Evolutionary conservation across 495 filamentous ascomycete genomes (phyloP).

Genomic region (Aspergillus panamensis): DNA sequence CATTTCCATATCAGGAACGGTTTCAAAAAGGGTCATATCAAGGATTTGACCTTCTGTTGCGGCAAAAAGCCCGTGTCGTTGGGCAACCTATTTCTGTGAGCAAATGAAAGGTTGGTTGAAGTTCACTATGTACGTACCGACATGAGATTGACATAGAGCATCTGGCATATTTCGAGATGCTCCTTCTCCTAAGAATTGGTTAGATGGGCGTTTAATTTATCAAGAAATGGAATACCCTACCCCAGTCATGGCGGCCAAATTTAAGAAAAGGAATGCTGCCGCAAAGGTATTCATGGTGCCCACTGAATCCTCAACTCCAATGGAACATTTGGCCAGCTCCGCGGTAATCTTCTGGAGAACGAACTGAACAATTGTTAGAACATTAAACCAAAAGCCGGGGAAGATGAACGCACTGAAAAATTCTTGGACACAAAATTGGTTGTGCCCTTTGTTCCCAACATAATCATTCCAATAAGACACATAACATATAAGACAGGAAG

Average conservation of each 20-base stretch:
- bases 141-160: conserved; percentile 50
- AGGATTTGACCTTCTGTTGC: conserved; percentile 45
- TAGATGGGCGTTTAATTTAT: not conserved
- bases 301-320: conserved; percentile 34
- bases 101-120: not conserved
- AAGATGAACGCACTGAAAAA: conserved; percentile 36
- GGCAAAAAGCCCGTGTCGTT: conserved; percentile 50
- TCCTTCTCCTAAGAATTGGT: conserved; percentile 39
- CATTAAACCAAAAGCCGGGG: not conserved
- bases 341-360: conserved; percentile 40
- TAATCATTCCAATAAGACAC: conserved; percentile 51
- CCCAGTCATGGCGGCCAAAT: conserved; percentile 48
- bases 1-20: conserved; percentile 44
- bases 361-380: conserved; percentile 27
- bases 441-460: conserved; percentile 49
- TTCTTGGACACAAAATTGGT: conserved; percentile 45
- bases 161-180: conserved; percentile 46
- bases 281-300: conserved; percentile 45
- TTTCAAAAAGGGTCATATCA: conserved; percentile 44
- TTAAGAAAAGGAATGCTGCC: conserved; percentile 45
- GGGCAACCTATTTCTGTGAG: conserved; percentile 36
- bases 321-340: conserved; percentile 40
- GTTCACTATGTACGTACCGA: conserved; percentile 32
- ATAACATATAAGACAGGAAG: conserved; percentile 45
- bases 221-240: conserved; percentile 25